These are phyloP conservation scores for Mycena filopes DNA, from an alignment of 768 basidiomycete genomes.

Conservation along the genomic window DNA sequence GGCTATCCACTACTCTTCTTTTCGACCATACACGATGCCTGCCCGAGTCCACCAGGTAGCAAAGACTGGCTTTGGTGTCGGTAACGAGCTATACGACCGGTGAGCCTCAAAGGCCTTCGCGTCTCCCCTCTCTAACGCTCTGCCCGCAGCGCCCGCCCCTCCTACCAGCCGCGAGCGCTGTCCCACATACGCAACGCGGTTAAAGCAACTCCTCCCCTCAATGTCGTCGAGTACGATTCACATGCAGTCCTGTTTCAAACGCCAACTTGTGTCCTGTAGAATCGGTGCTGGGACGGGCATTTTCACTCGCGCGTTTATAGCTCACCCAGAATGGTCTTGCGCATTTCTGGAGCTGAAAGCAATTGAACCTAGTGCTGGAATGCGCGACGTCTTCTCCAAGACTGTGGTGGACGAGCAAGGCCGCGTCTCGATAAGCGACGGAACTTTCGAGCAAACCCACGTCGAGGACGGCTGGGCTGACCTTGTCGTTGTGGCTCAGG, in stretches of 20 bases:
- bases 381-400: constrained; percentile 78
- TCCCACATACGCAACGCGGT: constrained; percentile 66
- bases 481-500: constrained; percentile 82
- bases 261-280: constrained; percentile 48
- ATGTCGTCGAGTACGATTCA: constrained; percentile 73
- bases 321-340: constrained; percentile 64
- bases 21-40: constrained; percentile 14
- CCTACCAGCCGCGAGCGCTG: constrained; percentile 77
- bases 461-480: constrained; percentile 79
- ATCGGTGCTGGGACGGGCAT: constrained; percentile 90
- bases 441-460: constrained; percentile 76
- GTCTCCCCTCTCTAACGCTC: too few species aligned
- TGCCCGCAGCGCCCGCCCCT: constrained; percentile 86
- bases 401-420: constrained; percentile 59
- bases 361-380: constrained; percentile 88
- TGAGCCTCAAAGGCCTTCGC: constrained; percentile 45
- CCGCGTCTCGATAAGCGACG: constrained; percentile 63
- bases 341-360: constrained; percentile 68
- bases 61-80: constrained; percentile 76
- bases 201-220: constrained; percentile 52
- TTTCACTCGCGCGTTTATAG: constrained; percentile 85
- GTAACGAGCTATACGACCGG: constrained; percentile 87
- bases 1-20: background rate
- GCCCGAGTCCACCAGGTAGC: constrained; percentile 81
- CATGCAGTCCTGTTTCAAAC: background rate